Conservation (phyloP, 495 filamentous ascomycete species). For the Penicillium daleae region DNA sequence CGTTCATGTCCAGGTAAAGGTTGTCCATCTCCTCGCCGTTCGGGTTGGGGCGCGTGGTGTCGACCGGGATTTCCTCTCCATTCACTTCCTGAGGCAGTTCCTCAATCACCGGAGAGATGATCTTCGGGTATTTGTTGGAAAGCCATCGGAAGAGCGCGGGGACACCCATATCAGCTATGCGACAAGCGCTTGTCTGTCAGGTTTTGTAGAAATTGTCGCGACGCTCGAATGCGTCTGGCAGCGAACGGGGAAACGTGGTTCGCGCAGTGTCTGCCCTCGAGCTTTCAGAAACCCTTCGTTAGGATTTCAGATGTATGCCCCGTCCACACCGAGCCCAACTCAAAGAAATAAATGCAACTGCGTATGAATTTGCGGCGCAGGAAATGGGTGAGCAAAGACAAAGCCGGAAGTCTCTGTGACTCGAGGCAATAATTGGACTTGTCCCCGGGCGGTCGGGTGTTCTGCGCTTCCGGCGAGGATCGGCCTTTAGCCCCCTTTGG, state of each 20-base stretch:
- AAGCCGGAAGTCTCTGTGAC: slow-evolving; percentile 26
- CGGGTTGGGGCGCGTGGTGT: slow-evolving; percentile 82
- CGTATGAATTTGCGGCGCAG: slow-evolving; percentile 24
- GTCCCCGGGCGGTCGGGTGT: slow-evolving; percentile 32
- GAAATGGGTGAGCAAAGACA: slow-evolving; percentile 6
- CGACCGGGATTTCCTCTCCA: slow-evolving; percentile 80
- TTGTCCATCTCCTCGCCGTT: slow-evolving; percentile 99
- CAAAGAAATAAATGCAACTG: slow-evolving; percentile 20
- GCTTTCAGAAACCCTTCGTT: not conserved
- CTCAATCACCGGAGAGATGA: slow-evolving; percentile 88
- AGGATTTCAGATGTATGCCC: not conserved
- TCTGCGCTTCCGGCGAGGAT: slow-evolving; percentile 24
- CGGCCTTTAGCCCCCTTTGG: slow-evolving; percentile 28
- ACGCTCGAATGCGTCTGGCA: slow-evolving; percentile 19
- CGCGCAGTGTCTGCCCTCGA: slow-evolving; percentile 3
- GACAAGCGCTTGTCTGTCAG: slow-evolving; percentile 18
- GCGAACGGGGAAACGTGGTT: slow-evolving; percentile 4
- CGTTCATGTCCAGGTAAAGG: slow-evolving; percentile 99
- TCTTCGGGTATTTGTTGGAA: slow-evolving; percentile 94
- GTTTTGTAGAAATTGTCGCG: slow-evolving; percentile 14
- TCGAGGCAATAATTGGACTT: slow-evolving; percentile 13
- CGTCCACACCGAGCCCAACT: slow-evolving; percentile 4
- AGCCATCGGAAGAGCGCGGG: slow-evolving; percentile 93
- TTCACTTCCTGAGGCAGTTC: slow-evolving; percentile 77
- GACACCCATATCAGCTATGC: slow-evolving; percentile 77